Base-by-base conservation (phyloP, 129 eudicot species). In the Mikania micrantha region DNA sequence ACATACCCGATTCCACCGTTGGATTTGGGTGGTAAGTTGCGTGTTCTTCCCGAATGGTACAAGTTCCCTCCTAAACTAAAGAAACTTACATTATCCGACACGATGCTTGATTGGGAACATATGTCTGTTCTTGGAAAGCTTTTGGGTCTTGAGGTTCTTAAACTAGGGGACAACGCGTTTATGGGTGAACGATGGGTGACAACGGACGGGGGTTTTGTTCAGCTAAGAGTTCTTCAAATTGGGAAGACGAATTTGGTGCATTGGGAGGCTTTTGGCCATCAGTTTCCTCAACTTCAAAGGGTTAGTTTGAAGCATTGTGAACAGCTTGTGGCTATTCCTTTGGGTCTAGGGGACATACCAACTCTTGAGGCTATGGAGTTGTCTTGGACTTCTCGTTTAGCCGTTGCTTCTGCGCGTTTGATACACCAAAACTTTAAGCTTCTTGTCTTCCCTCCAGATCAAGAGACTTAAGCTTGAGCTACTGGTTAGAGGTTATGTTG, bases 121-220 rank as follows among this genome's bases (percentile, higher is more conserved):
- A 86, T 83, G 93, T 71, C 69, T 7, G 62, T 65, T 10, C 69
- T 86, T 29, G 85, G 80, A 20, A 78, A 67, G 73, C 28, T 86
- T 27, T 81, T 78, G 2, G 76, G 70, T 15, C 86, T 83, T 4
- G 86, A 83, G 69, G 88, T 83, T 61, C 80, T 86, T 34, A 86
- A 86, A 66, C 24, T 86, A 7, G 74, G 71, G 68, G 78, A 83
- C 60, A 40, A 86, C 24, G 86, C 88, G 0, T 86, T 83, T 42
- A 15, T 12, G 16, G 94, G 94, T 5, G 56, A 65, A 35, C 16
- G 19, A 7, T 86, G 94, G 93, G 70, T 56, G 64, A 67, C 86
- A 10, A 45, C 57, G 0, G 79, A 77, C 13, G 93, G 68, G 13
- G 69, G 85, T 16, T 86, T 86, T 59, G 49, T 44, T 28, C 66